Evolutionary conservation across 768 basidiomycete genomes (phyloP).

Genomic region (Boletus vinaceobasis): DNA sequence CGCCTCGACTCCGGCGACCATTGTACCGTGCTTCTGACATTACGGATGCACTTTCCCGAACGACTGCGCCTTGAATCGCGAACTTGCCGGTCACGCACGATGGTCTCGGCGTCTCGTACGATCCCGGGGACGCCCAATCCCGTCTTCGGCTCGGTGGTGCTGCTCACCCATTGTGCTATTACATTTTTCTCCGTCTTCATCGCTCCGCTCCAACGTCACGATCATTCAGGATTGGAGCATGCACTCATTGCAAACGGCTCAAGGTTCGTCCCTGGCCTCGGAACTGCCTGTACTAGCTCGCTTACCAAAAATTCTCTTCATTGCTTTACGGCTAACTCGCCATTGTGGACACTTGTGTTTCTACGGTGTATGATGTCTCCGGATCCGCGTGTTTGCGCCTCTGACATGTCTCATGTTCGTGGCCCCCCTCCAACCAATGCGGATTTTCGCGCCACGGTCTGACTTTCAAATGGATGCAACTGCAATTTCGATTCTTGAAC

Average conservation of each 20-base stretch:
- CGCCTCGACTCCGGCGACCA: constrained; percentile 1
- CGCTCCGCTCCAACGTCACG: constrained; percentile 5
- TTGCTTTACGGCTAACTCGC: constrained; percentile 10
- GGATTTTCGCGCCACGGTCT: constrained; percentile 1
- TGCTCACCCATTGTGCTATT: constrained; percentile 5
- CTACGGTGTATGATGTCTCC: constrained; percentile 19
- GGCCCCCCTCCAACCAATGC: not conserved
- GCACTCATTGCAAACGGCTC: constrained; percentile 82
- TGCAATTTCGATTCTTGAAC: constrained; percentile 22
- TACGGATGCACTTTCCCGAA: not conserved
- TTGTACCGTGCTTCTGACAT: not conserved
- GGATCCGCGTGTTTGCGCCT: constrained; percentile 11
- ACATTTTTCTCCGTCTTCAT: constrained; percentile 4
- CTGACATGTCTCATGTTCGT: constrained; percentile 12
- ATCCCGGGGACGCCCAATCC: not conserved
- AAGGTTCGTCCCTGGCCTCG: constrained; percentile 53
- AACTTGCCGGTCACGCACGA: constrained; percentile 3
- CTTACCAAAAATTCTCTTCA: constrained; percentile 20
- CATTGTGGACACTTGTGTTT: not conserved
- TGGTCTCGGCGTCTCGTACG: not conserved
- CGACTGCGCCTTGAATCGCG: not conserved
- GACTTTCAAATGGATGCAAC: constrained; percentile 16
- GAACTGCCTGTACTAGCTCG: constrained; percentile 1
- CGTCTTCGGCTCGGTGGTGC: constrained; percentile 15
- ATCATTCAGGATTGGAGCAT: constrained; percentile 66